These are phyloP conservation scores for Trichoderma asperellum DNA, from an alignment of 2,329 filamentous ascomycete genomes.

Conservation along the genomic window DNA sequence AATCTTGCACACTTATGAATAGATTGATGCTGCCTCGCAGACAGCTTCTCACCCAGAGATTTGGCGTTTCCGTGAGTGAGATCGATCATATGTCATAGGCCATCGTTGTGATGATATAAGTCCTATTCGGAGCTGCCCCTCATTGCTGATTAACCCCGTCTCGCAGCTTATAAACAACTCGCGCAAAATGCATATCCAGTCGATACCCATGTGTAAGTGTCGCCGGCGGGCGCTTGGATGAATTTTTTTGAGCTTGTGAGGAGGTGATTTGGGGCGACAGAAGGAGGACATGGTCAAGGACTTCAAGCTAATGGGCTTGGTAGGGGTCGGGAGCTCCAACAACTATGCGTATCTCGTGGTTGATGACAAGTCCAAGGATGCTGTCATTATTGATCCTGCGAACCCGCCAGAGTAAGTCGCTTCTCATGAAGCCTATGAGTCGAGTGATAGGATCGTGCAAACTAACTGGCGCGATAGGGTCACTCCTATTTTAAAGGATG, in stretches of 20 bases:
- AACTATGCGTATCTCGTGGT: constrained; percentile 86
- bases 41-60: constrained; percentile 21
- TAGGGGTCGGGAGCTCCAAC: constrained; percentile 76
- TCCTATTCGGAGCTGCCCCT: constrained; percentile 22
- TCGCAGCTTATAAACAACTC: constrained; percentile 27
- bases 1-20: constrained; percentile 23
- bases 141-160: constrained; percentile 20
- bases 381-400: constrained; percentile 78
- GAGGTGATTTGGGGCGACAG: neutral
- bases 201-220: constrained; percentile 83
- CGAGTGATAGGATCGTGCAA: neutral
- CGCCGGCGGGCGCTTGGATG: neutral
- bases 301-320: constrained; percentile 9
- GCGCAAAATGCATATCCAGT: constrained; percentile 76
- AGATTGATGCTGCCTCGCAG: constrained; percentile 6
- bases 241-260: neutral
- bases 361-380: constrained; percentile 77
- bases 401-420: constrained; percentile 69
- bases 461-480: constrained; percentile 50
- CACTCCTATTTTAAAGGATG: constrained; percentile 69
- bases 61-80: constrained; percentile 24
- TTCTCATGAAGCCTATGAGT: neutral
- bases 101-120: constrained; percentile 8
- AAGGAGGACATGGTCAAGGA: neutral
- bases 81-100: neutral